phyloP scores from a whole-genome alignment of 768 basidiomycete genomes.

The Leccinellum luteum region DNA sequence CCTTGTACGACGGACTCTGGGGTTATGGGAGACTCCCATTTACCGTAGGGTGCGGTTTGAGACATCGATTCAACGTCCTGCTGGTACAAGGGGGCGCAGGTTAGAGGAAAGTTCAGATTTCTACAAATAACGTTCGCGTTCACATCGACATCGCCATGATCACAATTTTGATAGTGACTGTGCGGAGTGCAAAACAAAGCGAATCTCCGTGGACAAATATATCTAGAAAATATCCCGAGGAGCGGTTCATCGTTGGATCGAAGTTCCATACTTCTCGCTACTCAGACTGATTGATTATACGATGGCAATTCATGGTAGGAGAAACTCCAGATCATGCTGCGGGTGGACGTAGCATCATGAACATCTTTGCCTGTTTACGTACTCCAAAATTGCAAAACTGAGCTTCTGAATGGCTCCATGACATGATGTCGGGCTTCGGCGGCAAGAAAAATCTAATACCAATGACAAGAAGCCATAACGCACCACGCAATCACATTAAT shows the following conservation, averaged over 20 bases:
- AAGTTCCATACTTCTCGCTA: no score
- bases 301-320: background rate
- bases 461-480: no score
- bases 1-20: conserved; percentile 49
- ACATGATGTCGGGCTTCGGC: no score
- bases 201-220: background rate
- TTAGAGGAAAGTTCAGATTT: background rate
- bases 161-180: background rate
- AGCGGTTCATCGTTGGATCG: no score
- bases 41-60: conserved; percentile 51
- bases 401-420: background rate
- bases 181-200: background rate
- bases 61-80: conserved; percentile 11
- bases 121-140: background rate
- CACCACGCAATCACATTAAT: no score
- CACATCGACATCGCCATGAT: background rate
- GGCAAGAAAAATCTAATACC: background rate
- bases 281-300: no score
- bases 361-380: background rate
- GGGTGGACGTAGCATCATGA: background rate
- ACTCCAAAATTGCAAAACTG: background rate
- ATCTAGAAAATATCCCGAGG: no score
- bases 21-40: conserved; percentile 59
- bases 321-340: background rate
- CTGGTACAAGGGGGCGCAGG: background rate